These are phyloP conservation scores for Boletus holoroseus DNA, from an alignment of 1,284 basidiomycete genomes.

Conservation along the genomic window DNA sequence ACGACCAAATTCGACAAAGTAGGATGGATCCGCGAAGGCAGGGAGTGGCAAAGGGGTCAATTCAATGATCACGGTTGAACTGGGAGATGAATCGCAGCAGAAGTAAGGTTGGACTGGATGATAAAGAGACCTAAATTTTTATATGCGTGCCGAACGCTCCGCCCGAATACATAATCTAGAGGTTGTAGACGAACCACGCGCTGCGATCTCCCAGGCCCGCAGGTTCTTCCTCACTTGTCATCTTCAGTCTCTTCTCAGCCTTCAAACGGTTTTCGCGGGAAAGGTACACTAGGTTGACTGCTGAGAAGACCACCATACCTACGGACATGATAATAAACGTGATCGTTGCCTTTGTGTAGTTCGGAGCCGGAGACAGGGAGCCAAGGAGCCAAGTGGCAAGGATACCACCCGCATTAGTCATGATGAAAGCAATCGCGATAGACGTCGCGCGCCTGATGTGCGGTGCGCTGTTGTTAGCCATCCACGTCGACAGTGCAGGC, in stretches of 20 bases:
- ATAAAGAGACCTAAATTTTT: no score
- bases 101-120: no score
- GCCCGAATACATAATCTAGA: conserved; percentile 14
- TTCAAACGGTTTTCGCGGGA: conserved; percentile 23
- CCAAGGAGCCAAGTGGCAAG: conserved; percentile 52
- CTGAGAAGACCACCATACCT: conserved; percentile 32
- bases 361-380: conserved; percentile 39
- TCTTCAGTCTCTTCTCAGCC: conserved; percentile 15
- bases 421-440: conserved; percentile 49
- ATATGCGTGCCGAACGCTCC: background rate
- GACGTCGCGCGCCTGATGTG: conserved; percentile 50
- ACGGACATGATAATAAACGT: conserved; percentile 36
- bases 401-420: conserved; percentile 55
- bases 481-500: conserved; percentile 46
- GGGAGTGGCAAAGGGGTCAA: conserved; percentile 54
- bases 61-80: conserved; percentile 48
- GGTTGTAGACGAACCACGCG: conserved; percentile 31
- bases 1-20: conserved; percentile 60
- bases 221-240: conserved; percentile 19
- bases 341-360: conserved; percentile 39
- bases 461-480: conserved; percentile 54
- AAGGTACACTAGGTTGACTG: conserved; percentile 31
- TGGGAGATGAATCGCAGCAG: background rate
- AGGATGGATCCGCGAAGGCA: conserved; percentile 50
- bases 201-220: conserved; percentile 27